A percentile compares a stretch with the other conserved stretches of the same genome.
phyloP scores from a whole-genome alignment of 768 basidiomycete genomes.

The Psilocybe sp. region DNA sequence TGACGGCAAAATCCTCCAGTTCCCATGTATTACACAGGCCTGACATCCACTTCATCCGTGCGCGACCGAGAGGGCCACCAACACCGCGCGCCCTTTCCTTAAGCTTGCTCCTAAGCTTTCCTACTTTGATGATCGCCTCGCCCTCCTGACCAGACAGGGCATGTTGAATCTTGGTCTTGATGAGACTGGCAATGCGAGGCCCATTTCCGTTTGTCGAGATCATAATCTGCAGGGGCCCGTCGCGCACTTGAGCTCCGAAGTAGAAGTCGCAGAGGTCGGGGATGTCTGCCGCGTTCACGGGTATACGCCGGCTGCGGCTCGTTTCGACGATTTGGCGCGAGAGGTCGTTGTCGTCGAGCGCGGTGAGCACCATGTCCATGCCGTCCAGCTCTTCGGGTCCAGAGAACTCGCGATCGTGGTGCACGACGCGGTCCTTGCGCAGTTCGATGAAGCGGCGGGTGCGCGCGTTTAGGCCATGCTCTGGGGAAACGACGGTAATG shows the following conservation, averaged over 20 bases:
- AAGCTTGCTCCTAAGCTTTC: conserved; percentile 66
- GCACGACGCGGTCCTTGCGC: conserved; percentile 54
- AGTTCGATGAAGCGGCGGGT: conserved; percentile 51
- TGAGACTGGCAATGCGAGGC: conserved; percentile 85
- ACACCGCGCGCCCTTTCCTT: conserved; percentile 81
- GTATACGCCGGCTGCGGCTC: conserved; percentile 67
- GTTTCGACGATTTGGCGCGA: conserved; percentile 71
- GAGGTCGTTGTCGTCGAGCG: conserved; percentile 78
- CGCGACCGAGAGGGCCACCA: conserved; percentile 71
- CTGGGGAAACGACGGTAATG: conserved; percentile 77
- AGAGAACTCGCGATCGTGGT: conserved; percentile 67
- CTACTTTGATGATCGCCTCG: conserved; percentile 76
- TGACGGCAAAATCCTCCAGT: conserved; percentile 71
- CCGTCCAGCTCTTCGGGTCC: conserved; percentile 63
- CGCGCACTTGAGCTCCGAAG: conserved; percentile 91
- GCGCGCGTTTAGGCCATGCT: conserved; percentile 58
- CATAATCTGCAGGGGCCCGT: conserved; percentile 92
- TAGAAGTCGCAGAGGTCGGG: conserved; percentile 97
- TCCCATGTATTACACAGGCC: conserved; percentile 83
- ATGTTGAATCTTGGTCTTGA: conserved; percentile 65
- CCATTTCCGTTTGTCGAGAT: conserved; percentile 94
- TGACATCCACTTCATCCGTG: conserved; percentile 92
- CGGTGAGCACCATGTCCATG: conserved; percentile 87
- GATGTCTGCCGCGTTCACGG: conserved; percentile 95
- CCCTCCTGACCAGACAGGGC: conserved; percentile 73